Conservation (phyloP, 345 rosid species). For the Brassica carinata region DNA sequence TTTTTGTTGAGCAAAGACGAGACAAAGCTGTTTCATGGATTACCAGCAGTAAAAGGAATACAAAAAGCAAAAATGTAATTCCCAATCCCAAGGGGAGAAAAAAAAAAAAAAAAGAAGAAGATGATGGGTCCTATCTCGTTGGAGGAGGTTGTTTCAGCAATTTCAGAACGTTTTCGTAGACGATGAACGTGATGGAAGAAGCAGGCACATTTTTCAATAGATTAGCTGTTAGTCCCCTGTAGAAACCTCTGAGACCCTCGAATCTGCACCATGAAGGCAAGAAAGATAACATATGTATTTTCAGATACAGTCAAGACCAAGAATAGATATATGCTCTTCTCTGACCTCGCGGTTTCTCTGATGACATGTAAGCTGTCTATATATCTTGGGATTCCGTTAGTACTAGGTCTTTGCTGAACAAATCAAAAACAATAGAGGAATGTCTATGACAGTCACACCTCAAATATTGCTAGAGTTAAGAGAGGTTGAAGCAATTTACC, state of each 20-base stretch:
- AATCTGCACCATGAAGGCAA: conserved; percentile 52
- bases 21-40: not conserved
- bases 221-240: conserved; percentile 84
- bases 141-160: conserved; percentile 45
- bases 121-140: conserved; percentile 2
- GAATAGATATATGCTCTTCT: not conserved
- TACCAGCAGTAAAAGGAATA: too few relatives aligned
- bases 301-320: not conserved
- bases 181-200: conserved; percentile 82
- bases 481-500: conserved; percentile 43
- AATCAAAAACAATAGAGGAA: not conserved
- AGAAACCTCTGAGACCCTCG: conserved; percentile 83
- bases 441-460: not conserved
- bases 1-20: not conserved
- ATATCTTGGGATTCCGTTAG: conserved; percentile 72
- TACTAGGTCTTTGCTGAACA: conserved; percentile 81
- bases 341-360: conserved; percentile 70
- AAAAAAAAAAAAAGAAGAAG: not conserved
- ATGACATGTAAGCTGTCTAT: conserved; percentile 84
- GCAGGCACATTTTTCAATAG: conserved; percentile 89
- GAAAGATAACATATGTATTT: not conserved
- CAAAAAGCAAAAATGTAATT: not conserved
- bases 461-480: not conserved
- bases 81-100: not conserved
- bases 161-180: conserved; percentile 76